Conservation (phyloP, 495 filamentous ascomycete species). For the Talaromyces thailandensis region DNA sequence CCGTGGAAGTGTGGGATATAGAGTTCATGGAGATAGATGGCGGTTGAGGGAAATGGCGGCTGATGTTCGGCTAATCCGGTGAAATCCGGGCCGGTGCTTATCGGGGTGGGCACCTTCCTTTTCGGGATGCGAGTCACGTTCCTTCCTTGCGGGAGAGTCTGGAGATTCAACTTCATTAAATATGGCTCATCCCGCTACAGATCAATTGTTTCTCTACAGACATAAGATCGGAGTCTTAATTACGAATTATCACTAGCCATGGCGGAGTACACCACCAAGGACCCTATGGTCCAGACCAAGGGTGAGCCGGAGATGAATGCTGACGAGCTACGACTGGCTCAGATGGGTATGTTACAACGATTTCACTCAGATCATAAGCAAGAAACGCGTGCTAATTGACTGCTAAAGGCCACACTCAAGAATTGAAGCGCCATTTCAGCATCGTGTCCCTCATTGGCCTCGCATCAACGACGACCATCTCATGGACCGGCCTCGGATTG, state of each 20-base stretch:
- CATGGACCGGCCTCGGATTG: constrained; percentile 34
- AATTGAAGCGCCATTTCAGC: constrained; percentile 30
- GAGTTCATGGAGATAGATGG: background rate
- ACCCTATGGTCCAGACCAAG: background rate
- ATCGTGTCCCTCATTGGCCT: constrained; percentile 31
- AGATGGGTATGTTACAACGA: constrained; percentile 24
- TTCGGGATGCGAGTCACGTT: background rate
- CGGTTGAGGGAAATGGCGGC: background rate
- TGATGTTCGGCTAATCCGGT: background rate
- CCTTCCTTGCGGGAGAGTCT: background rate
- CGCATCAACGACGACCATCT: constrained; percentile 31
- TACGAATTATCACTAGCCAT: background rate
- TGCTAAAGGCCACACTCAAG: constrained; percentile 29
- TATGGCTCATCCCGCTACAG: background rate
- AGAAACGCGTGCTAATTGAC: background rate
- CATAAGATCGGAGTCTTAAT: background rate
- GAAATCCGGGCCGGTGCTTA: background rate
- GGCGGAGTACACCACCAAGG: background rate
- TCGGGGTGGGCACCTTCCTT: background rate
- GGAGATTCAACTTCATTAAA: background rate
- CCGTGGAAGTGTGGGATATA: background rate
- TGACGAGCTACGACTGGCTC: constrained; percentile 31
- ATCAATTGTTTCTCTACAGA: background rate
- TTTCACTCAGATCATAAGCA: too few species aligned
- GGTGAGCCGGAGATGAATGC: constrained; percentile 11